Percentiles rank a stretch among this genome's conserved stretches.
Evolutionary conservation across 2,329 filamentous ascomycete genomes (phyloP).

Genomic region (Colletotrichum sp.): DNA sequence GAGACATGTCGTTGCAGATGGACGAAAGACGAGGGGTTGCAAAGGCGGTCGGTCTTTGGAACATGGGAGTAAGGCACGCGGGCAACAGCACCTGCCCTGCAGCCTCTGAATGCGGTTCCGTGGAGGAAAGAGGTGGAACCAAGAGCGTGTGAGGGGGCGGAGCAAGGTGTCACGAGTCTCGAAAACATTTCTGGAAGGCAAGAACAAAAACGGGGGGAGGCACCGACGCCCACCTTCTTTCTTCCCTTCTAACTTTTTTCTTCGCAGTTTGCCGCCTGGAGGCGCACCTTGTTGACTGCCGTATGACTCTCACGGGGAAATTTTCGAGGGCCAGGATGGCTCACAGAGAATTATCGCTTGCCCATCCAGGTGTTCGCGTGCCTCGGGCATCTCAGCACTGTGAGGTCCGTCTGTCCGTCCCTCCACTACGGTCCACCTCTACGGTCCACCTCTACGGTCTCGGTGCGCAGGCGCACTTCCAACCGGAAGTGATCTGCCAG

Average conservation of each 20-base stretch:
- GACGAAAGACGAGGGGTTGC: neutral
- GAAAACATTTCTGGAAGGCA: neutral
- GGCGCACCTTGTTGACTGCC: no score
- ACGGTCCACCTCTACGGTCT: neutral
- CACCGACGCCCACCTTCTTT: neutral
- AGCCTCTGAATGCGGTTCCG: neutral
- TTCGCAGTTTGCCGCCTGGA: no score
- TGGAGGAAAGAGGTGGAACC: neutral
- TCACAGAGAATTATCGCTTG: neutral
- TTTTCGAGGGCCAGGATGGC: no score
- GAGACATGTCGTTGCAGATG: neutral
- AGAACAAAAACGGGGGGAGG: neutral
- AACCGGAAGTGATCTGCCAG: neutral
- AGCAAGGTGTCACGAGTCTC: neutral
- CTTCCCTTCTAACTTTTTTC: no score
- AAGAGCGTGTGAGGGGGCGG: neutral
- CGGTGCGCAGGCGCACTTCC: neutral
- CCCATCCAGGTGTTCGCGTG: neutral
- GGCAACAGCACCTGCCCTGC: neutral
- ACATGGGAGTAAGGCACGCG: neutral
- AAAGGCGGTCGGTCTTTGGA: neutral
- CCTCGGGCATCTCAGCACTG: neutral
- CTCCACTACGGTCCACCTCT: neutral
- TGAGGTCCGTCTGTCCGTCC: neutral
- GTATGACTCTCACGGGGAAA: no score